These are phyloP conservation scores for Symbiodinium pilosum DNA, from an alignment of 73 alveolate genomes.

Conservation along the genomic window DNA sequence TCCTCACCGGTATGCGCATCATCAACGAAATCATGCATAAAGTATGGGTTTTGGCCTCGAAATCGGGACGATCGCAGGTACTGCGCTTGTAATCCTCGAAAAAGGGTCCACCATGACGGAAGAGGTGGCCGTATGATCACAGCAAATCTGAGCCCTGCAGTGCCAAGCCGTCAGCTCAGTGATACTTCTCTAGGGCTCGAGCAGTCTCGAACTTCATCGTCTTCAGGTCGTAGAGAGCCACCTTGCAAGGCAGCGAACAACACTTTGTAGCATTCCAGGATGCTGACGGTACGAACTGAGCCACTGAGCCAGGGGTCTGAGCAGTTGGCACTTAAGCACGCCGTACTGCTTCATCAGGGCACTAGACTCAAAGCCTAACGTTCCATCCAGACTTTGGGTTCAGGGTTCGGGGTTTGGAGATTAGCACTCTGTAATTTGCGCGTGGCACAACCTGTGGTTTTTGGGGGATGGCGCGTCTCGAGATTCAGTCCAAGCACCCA, in stretches of 20 bases:
- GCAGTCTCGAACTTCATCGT: constrained; percentile 85
- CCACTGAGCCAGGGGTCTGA: no score
- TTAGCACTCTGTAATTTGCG: no score
- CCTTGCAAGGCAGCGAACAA: neutral
- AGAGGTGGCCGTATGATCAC: neutral
- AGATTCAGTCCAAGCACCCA: no score
- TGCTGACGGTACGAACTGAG: neutral
- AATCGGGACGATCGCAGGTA: neutral
- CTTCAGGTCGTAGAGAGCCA: constrained; percentile 71
- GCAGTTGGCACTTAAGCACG: no score
- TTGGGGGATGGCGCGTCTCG: no score
- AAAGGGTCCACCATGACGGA: neutral
- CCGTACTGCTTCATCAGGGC: no score
- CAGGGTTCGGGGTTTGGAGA: neutral
- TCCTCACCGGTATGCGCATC: no score
- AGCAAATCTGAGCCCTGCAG: neutral
- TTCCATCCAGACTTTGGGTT: neutral
- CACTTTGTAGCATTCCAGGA: neutral
- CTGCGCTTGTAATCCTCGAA: no score
- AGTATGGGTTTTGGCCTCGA: neutral
- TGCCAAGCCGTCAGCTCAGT: no score
- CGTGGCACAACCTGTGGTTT: no score
- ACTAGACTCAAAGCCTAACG: no score
- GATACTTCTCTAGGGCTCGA: neutral
- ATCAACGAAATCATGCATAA: no score